A percentile compares a stretch with the other conserved stretches of the same genome.
These are phyloP conservation scores for Colletotrichum magnum DNA, from an alignment of 2,329 filamentous ascomycete species.

Conservation along the genomic window DNA sequence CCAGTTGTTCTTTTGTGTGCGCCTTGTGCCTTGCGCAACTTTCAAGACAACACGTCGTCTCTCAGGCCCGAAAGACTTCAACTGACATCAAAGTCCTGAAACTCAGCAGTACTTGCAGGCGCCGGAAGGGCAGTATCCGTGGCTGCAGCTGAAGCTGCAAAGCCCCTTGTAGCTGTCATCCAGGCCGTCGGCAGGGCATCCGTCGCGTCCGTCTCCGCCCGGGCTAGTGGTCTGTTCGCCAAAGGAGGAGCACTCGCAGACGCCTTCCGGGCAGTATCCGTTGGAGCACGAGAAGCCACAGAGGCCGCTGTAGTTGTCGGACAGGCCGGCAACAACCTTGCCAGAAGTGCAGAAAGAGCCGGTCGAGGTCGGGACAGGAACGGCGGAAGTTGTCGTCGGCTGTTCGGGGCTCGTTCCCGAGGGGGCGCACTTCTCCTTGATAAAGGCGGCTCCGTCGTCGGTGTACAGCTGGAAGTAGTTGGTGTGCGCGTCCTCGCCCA, in stretches of 20 bases:
- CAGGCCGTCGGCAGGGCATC: constrained; percentile 51
- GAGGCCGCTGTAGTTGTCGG: constrained; percentile 51
- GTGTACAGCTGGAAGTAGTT: constrained; percentile 48
- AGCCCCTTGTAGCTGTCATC: constrained; percentile 57
- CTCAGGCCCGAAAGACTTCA: no score
- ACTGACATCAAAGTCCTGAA: background rate
- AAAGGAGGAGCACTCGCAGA: constrained; percentile 51
- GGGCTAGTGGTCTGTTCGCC: constrained; percentile 46
- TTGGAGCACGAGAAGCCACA: constrained; percentile 51
- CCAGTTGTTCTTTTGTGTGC: no score
- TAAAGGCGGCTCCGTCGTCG: constrained; percentile 33
- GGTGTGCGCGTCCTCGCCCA: constrained; percentile 49
- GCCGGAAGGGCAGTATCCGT: constrained; percentile 60
- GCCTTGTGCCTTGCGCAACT: no score
- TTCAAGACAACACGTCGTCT: no score
- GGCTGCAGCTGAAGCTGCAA: constrained; percentile 61
- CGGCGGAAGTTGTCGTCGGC: constrained; percentile 23
- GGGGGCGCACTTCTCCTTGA: constrained; percentile 37
- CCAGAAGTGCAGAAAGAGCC: constrained; percentile 45
- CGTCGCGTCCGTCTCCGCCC: constrained; percentile 45
- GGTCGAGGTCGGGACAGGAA: constrained; percentile 31
- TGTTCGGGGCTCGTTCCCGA: constrained; percentile 12
- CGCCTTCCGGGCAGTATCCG: constrained; percentile 51
- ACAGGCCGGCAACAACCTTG: constrained; percentile 46
- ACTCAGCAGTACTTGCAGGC: constrained; percentile 45